Conservation (phyloP, 2,329 filamentous ascomycete species). For the Cercospora berteroae region DNA sequence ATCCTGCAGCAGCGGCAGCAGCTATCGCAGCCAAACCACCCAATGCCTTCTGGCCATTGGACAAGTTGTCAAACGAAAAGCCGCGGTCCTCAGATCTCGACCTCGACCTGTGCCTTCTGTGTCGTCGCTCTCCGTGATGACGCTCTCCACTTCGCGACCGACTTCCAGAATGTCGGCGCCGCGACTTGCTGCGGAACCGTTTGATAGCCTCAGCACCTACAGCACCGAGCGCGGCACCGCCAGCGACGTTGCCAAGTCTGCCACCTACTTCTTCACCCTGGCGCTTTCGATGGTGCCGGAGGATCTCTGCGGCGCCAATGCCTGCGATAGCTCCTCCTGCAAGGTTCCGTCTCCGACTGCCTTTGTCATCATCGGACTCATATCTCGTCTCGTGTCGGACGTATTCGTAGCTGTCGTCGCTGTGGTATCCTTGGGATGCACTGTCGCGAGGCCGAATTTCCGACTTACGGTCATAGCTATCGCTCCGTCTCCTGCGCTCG, state of each 20-base stretch:
- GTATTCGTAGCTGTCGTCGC: conserved; percentile 63
- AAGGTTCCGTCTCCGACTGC: conserved; percentile 56
- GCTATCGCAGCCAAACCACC: conserved; percentile 61
- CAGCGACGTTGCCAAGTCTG: conserved; percentile 54
- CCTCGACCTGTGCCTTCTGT: conserved; percentile 33
- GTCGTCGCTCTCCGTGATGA: conserved; percentile 20
- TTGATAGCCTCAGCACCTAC: conserved; percentile 59
- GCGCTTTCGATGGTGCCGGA: conserved; percentile 57
- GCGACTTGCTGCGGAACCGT: conserved; percentile 45
- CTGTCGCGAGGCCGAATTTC: conserved; percentile 54
- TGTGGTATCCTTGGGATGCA: conserved; percentile 53
- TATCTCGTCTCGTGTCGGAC: conserved; percentile 47
- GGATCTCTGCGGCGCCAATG: conserved; percentile 59
- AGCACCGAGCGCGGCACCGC: conserved; percentile 61
- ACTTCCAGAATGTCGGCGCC: conserved; percentile 24
- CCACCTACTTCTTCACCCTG: conserved; percentile 56
- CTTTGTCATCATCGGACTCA: conserved; percentile 40
- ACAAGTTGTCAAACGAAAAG: conserved; percentile 27
- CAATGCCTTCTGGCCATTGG: conserved; percentile 50
- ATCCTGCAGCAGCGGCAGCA: conserved; percentile 58
- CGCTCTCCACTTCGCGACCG: conserved; percentile 26
- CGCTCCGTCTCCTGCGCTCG: conserved; percentile 48
- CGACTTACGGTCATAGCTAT: conserved; percentile 43
- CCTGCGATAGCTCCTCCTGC: conserved; percentile 63
- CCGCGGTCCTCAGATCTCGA: conserved; percentile 40